These are phyloP conservation scores for Xylaria nigripes DNA, from an alignment of 495 filamentous ascomycete genomes.

Conservation along the genomic window DNA sequence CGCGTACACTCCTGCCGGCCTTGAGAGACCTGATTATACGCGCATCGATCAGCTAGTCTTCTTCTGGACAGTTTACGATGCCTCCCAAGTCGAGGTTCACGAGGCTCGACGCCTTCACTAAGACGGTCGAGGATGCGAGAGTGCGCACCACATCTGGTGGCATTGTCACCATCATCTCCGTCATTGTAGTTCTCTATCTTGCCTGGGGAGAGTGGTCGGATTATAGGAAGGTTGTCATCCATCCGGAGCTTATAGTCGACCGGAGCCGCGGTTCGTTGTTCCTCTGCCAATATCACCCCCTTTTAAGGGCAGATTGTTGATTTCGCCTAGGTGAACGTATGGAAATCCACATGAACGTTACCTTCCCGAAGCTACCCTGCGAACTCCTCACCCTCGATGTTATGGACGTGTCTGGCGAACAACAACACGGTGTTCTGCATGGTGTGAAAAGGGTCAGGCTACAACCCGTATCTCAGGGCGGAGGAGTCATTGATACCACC, in stretches of 20 bases:
- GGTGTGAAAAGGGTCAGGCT: conserved; percentile 86
- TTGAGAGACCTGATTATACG: background rate
- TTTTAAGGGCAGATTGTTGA: conserved; percentile 2
- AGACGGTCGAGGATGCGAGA: conserved; percentile 96
- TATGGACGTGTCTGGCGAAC: conserved; percentile 96
- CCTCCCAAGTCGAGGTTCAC: conserved; percentile 77
- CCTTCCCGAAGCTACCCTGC: conserved; percentile 88
- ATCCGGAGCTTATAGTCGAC: conserved; percentile 91
- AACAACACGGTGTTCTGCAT: conserved; percentile 87
- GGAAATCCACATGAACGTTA: conserved; percentile 98
- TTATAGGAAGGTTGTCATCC: conserved; percentile 76
- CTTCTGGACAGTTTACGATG: conserved; percentile 33
- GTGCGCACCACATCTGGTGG: conserved; percentile 96
- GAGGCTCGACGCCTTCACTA: conserved; percentile 94
- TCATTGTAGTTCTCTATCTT: conserved; percentile 80
- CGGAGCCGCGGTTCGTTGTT: conserved; percentile 76
- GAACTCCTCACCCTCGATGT: conserved; percentile 94
- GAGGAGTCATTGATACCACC: conserved; percentile 66
- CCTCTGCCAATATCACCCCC: conserved; percentile 5
- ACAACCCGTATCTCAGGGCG: conserved; percentile 60
- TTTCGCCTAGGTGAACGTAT: conserved; percentile 70
- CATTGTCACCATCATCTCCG: conserved; percentile 82
- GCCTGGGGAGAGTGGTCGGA: conserved; percentile 94
- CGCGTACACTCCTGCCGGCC: background rate
- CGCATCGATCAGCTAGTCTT: background rate